Percentiles rank a stretch among this genome's conserved stretches.
Conservation (phyloP, 495 filamentous ascomycete genomes). For the Hypomontagnella monticulosa region DNA sequence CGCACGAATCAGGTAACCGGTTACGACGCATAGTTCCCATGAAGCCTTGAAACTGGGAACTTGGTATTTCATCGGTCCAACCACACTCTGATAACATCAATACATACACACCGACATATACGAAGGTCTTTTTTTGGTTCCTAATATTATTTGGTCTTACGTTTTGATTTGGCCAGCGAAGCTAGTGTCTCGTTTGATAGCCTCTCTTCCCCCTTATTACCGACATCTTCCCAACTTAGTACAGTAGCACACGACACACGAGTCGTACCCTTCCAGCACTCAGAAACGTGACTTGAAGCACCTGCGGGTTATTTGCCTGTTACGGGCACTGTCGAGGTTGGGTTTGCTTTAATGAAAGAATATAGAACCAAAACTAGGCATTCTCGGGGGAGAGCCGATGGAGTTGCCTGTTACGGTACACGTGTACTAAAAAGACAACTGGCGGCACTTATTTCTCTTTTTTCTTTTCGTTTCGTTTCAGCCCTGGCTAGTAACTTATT, state of each 20-base stretch:
- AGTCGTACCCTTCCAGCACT: not conserved
- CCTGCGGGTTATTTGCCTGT: conserved; percentile 43
- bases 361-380: conserved; percentile 22
- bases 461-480: conserved; percentile 32
- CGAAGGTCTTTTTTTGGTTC: not conserved
- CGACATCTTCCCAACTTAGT: not conserved
- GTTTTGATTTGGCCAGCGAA: not conserved
- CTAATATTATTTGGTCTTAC: conserved; percentile 2
- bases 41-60: conserved; percentile 22
- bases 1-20: conserved; percentile 17
- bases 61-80: conserved; percentile 24
- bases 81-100: conserved; percentile 13
- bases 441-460: conserved; percentile 23
- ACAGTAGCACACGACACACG: conserved; percentile 21
- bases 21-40: conserved; percentile 15
- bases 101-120: conserved; percentile 30
- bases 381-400: conserved; percentile 13
- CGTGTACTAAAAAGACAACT: conserved; percentile 31
- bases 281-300: conserved; percentile 33
- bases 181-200: not conserved
- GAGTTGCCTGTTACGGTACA: conserved; percentile 28
- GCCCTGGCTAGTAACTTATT: conserved; percentile 20
- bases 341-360: conserved; percentile 20
- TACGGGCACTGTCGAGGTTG: conserved; percentile 19
- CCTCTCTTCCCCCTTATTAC: conserved; percentile 3